phyloP scores from a whole-genome alignment of 805 yeast species.

The Schwanniomyces yamadae region DNA sequence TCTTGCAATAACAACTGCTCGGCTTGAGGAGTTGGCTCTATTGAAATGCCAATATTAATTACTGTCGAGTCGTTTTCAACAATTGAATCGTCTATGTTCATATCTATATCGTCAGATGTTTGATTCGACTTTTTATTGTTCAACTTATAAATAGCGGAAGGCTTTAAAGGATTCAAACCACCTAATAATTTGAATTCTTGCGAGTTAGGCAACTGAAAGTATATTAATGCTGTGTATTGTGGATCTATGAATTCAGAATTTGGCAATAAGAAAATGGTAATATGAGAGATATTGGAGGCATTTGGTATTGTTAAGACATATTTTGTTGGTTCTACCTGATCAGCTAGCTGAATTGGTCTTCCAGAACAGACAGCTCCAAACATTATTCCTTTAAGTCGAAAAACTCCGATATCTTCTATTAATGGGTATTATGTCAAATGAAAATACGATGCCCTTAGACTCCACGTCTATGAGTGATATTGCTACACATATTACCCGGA shows the following conservation, averaged over 20 bases:
- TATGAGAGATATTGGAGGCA: constrained; percentile 68
- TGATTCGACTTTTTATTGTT: constrained; percentile 37
- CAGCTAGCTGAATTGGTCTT: constrained; percentile 55
- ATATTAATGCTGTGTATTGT: constrained; percentile 77
- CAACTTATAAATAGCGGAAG: constrained; percentile 87
- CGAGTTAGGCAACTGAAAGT: constrained; percentile 73
- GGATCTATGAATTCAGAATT: constrained; percentile 65
- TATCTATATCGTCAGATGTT: constrained; percentile 36
- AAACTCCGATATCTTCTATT: not conserved
- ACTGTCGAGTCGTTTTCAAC: constrained; percentile 24
- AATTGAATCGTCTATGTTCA: constrained; percentile 30
- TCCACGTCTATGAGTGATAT: too few relatives aligned
- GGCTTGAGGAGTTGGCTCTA: constrained; percentile 75
- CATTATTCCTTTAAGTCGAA: constrained; percentile 45
- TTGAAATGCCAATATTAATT: constrained; percentile 76
- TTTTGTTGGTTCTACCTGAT: constrained; percentile 67
- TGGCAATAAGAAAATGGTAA: constrained; percentile 84
- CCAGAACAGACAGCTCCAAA: constrained; percentile 80
- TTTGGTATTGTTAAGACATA: constrained; percentile 63
- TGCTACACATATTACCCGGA: constrained; percentile 11
- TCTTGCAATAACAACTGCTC: constrained; percentile 51
- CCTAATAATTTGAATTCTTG: constrained; percentile 67
- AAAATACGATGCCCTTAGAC: too few relatives aligned
- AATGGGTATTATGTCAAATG: too few relatives aligned
- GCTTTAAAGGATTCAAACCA: constrained; percentile 62